phyloP scores from a whole-genome alignment of 1,139 yeast species.

The Lodderomyces elongisporus region DNA sequence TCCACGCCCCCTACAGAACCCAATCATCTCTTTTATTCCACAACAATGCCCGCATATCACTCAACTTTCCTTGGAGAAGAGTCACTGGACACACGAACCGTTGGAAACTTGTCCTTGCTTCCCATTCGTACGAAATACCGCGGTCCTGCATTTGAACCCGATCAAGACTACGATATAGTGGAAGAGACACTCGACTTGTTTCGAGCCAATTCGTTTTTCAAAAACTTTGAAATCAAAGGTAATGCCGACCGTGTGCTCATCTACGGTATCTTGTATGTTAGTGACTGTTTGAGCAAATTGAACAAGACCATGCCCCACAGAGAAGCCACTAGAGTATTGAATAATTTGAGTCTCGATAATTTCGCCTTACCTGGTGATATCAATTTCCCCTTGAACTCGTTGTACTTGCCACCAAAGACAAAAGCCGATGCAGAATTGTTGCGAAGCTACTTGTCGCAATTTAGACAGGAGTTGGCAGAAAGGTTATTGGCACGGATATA shows the following conservation, averaged over 20 bases:
- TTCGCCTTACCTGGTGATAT: conserved; percentile 94
- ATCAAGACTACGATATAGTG: conserved; percentile 80
- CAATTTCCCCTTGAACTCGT: conserved; percentile 83
- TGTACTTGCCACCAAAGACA: conserved; percentile 73
- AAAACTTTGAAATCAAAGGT: conserved; percentile 94
- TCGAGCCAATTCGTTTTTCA: conserved; percentile 93
- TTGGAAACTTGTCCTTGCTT: conserved; percentile 72
- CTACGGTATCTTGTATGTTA: conserved; percentile 87
- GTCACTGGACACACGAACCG: conserved; percentile 28
- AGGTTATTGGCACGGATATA: conserved; percentile 75
- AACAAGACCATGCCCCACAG: conserved; percentile 37
- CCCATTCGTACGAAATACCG: conserved; percentile 81
- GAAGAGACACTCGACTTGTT: conserved; percentile 90
- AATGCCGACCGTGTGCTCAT: conserved; percentile 92
- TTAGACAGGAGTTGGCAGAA: conserved; percentile 88
- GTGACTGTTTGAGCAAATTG: conserved; percentile 74
- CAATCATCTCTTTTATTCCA: too few species aligned
- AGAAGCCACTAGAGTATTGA: conserved; percentile 72
- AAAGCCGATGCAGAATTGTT: conserved; percentile 74
- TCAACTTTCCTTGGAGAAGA: conserved; percentile 81
- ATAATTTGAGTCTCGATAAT: conserved; percentile 80
- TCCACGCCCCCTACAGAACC: too few species aligned
- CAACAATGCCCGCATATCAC: conserved; percentile 77
- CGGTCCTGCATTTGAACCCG: conserved; percentile 88
- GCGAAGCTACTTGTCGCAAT: conserved; percentile 78